A percentile compares a stretch with the other conserved stretches of the same genome.
phyloP scores from a whole-genome alignment of 2,329 filamentous ascomycete genomes.

The Epichloe festucae region DNA sequence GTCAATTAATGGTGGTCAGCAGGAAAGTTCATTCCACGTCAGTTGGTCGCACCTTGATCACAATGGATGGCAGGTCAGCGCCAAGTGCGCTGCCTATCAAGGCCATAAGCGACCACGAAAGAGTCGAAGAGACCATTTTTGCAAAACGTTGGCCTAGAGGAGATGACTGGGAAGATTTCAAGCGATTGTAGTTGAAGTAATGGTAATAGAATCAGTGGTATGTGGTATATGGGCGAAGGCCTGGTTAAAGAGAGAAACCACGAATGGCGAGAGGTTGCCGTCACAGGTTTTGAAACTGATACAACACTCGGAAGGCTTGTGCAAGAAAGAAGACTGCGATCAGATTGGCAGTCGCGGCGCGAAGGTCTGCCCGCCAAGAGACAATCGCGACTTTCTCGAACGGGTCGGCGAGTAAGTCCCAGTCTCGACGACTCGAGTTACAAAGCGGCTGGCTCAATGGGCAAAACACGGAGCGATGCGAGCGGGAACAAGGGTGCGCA shows the following conservation, averaged over 20 bases:
- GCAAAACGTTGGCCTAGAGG: background rate
- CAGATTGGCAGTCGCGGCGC: background rate
- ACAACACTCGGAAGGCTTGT: background rate
- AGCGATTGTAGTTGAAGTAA: background rate
- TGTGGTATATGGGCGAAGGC: no score
- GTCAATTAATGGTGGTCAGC: background rate
- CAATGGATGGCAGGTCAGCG: conserved; percentile 41
- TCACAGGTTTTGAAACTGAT: background rate
- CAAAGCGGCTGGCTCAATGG: background rate
- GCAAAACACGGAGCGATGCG: background rate
- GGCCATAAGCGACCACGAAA: conserved; percentile 23
- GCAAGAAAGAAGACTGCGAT: background rate
- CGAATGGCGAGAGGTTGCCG: background rate
- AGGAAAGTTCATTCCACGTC: background rate
- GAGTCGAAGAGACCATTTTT: conserved; percentile 22
- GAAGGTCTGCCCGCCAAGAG: background rate
- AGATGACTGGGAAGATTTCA: no score
- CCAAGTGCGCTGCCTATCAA: conserved; percentile 29
- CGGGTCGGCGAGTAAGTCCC: background rate
- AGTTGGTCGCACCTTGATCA: conserved; percentile 49
- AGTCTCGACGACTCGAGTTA: background rate
- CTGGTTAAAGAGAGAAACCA: background rate
- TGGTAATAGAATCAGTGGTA: background rate
- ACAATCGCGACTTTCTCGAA: background rate
- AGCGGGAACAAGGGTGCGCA: background rate